Evolutionary conservation across 306 rosid species (phyloP).

Genomic region (Urtica urens): DNA sequence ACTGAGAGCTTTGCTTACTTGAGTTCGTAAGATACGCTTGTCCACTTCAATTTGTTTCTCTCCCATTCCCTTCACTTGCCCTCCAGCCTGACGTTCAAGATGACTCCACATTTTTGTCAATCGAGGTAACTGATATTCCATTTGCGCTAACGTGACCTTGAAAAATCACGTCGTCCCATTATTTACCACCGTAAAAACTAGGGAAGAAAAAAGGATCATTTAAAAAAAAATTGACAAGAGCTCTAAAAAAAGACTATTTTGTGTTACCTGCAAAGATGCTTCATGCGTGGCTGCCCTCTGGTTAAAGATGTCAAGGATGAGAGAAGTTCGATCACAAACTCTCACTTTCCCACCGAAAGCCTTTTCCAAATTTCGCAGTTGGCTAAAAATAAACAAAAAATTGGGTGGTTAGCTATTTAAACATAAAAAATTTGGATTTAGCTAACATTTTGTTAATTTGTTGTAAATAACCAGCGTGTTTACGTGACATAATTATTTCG

Average conservation of each 20-base stretch:
- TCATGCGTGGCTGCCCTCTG: slow-evolving; percentile 99
- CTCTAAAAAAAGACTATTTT: slow-evolving; percentile 10
- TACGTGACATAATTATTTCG: too few relatives aligned
- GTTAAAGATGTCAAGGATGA: slow-evolving; percentile 87
- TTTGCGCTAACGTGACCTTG: slow-evolving; percentile 89
- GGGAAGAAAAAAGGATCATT: not conserved
- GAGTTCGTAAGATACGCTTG: slow-evolving; percentile 85
- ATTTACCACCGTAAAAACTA: too few relatives aligned
- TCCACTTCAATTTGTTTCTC: slow-evolving; percentile 98
- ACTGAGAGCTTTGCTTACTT: slow-evolving; percentile 43
- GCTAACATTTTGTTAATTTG: too few relatives aligned
- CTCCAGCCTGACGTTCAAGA: slow-evolving; percentile 99
- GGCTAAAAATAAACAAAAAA: slow-evolving; percentile 35
- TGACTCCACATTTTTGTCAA: slow-evolving; percentile 96
- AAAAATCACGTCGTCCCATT: slow-evolving; percentile 21
- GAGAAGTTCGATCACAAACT: slow-evolving; percentile 93
- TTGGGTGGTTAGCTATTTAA: not conserved
- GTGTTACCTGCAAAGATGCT: slow-evolving; percentile 84
- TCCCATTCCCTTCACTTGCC: slow-evolving; percentile 97
- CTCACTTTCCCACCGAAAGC: slow-evolving; percentile 87
- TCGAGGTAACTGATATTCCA: slow-evolving; percentile 97
- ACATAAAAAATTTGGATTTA: too few relatives aligned
- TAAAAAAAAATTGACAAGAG: not conserved
- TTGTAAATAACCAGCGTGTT: too few relatives aligned
- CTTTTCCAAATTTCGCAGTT: slow-evolving; percentile 87